A percentile compares a stretch with the other conserved stretches of the same genome.
phyloP scores from a whole-genome alignment of 306 rosid species.

The Trichosanthes truncata region DNA sequence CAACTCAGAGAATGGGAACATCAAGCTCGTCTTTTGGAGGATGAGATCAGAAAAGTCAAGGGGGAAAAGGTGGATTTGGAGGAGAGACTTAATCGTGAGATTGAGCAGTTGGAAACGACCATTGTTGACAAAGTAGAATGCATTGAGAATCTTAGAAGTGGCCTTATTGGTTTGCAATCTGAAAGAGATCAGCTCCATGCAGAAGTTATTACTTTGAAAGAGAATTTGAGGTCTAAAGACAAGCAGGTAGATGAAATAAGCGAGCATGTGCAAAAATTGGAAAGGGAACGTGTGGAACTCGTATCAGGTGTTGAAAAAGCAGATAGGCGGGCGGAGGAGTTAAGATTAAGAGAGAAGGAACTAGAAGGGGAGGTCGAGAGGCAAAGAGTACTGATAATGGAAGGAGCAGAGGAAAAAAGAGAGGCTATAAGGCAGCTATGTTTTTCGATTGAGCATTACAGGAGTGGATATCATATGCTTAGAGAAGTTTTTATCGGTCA shows the following conservation, averaged over 20 bases:
- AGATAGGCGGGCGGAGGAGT: constrained; percentile 32
- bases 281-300: constrained; percentile 38
- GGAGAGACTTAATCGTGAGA: constrained; percentile 36
- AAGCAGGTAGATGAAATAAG: constrained; percentile 25
- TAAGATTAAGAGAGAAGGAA: constrained; percentile 34
- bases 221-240: constrained; percentile 35
- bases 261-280: constrained; percentile 39
- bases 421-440: constrained; percentile 92
- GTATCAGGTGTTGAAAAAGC: constrained; percentile 37
- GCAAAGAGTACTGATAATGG: constrained; percentile 41
- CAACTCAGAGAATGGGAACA: constrained; percentile 60
- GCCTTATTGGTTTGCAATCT: constrained; percentile 24
- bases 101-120: constrained; percentile 34
- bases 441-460: constrained; percentile 75
- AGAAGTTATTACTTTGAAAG: constrained; percentile 27
- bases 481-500: constrained; percentile 40
- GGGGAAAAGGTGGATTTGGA: constrained; percentile 45
- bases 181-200: constrained; percentile 46
- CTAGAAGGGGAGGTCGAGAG: constrained; percentile 60
- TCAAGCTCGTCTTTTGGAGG: constrained; percentile 61
- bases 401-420: constrained; percentile 82
- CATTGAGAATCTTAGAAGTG: constrained; percentile 32
- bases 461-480: constrained; percentile 49
- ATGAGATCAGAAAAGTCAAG: constrained; percentile 63
- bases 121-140: constrained; percentile 27